Evolutionary conservation across 2,329 filamentous ascomycete species (phyloP).

Genomic region (Aspergillus japonicus): DNA sequence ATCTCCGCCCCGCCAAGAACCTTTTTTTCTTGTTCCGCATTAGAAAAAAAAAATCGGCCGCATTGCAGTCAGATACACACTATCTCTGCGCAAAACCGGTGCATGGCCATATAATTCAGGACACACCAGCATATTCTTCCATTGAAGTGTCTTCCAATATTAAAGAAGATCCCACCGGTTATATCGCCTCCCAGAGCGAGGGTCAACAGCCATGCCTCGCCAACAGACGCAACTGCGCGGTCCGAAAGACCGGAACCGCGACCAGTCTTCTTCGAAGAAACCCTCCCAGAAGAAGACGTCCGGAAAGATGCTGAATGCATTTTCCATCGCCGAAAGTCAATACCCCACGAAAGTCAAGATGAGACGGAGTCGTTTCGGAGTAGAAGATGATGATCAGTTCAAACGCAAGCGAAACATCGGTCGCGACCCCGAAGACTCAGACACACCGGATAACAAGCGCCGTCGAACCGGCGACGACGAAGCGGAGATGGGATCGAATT

Average conservation of each 20-base stretch:
- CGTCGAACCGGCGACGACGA: slow-evolving; percentile 39
- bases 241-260: slow-evolving; percentile 32
- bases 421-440: slow-evolving; percentile 44
- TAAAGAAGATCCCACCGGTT: neutral
- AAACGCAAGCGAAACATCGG: slow-evolving; percentile 39
- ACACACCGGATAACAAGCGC: slow-evolving; percentile 46
- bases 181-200: neutral
- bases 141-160: neutral
- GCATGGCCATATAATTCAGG: slow-evolving; percentile 6
- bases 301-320: slow-evolving; percentile 58
- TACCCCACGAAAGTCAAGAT: slow-evolving; percentile 55
- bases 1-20: slow-evolving; percentile 34
- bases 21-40: slow-evolving; percentile 26
- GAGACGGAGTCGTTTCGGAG: slow-evolving; percentile 58
- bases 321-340: slow-evolving; percentile 62
- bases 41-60: slow-evolving; percentile 27
- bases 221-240: slow-evolving; percentile 41
- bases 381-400: slow-evolving; percentile 52
- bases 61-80: neutral
- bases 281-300: slow-evolving; percentile 49
- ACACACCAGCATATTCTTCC: neutral
- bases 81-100: slow-evolving; percentile 11
- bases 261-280: slow-evolving; percentile 40
- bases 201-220: slow-evolving; percentile 38
- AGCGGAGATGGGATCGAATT: slow-evolving; percentile 60